Evolutionary conservation across 805 yeast genomes (phyloP).

Genomic region (Candida insectalens): DNA sequence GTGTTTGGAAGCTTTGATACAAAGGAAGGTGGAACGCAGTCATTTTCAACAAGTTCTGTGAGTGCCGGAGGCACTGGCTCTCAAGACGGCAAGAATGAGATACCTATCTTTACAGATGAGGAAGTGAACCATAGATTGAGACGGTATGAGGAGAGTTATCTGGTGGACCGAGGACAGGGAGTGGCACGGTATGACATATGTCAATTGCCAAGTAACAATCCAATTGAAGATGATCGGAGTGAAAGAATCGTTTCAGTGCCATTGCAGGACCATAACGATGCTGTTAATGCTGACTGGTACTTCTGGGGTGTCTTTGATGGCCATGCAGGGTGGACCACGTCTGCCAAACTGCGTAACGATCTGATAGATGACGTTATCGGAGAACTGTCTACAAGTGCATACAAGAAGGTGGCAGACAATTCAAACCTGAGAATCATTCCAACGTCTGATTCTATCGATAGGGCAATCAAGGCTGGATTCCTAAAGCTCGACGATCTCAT

Average conservation of each 20-base stretch:
- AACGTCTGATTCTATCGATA: constrained; percentile 58
- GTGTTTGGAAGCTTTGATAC: neutral
- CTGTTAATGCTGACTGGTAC: constrained; percentile 64
- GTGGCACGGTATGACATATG: constrained; percentile 81
- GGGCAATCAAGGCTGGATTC: constrained; percentile 76
- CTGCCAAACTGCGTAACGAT: constrained; percentile 73
- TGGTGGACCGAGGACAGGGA: constrained; percentile 78
- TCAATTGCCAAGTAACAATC: constrained; percentile 84
- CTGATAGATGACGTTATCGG: constrained; percentile 67
- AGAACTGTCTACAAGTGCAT: constrained; percentile 55
- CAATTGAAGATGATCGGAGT: constrained; percentile 89
- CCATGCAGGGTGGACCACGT: constrained; percentile 93
- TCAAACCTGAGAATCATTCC: constrained; percentile 45
- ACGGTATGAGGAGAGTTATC: constrained; percentile 68
- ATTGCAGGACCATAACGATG: constrained; percentile 42
- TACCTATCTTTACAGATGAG: constrained; percentile 50
- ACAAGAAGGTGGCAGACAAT: constrained; percentile 42
- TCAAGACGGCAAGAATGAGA: constrained; percentile 38
- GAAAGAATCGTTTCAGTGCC: constrained; percentile 75
- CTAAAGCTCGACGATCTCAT: constrained; percentile 77
- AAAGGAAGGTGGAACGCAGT: constrained; percentile 5
- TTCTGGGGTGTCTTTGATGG: constrained; percentile 97
- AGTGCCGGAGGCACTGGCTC: constrained; percentile 30
- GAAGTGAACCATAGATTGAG: constrained; percentile 65
- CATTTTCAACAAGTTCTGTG: constrained; percentile 35